Conservation (phyloP, 2,329 filamentous ascomycete genomes). For the Cladosporium sp. region DNA sequence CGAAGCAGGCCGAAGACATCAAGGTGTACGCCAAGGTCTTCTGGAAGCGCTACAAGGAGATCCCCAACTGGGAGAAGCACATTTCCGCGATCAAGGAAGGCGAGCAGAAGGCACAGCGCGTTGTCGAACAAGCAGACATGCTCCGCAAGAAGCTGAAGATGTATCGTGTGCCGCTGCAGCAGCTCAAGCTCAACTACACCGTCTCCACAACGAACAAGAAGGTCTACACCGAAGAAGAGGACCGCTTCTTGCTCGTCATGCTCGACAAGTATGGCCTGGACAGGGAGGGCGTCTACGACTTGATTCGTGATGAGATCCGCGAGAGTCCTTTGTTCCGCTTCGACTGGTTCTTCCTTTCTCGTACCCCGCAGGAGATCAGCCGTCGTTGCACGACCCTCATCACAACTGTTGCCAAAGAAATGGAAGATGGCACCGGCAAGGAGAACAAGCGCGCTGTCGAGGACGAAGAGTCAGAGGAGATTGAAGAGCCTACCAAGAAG, state of each 20-base stretch:
- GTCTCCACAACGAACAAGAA: slow-evolving; percentile 99
- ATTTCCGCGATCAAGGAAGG: slow-evolving; percentile 88
- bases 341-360: slow-evolving; percentile 98
- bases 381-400: slow-evolving; percentile 91
- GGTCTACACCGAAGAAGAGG: slow-evolving; percentile 98
- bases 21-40: slow-evolving; percentile 92
- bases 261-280: slow-evolving; percentile 92
- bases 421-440: slow-evolving; percentile 65
- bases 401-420: slow-evolving; percentile 92
- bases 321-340: slow-evolving; percentile 95
- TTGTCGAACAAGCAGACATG: slow-evolving; percentile 90
- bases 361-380: slow-evolving; percentile 89
- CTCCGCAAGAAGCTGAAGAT: slow-evolving; percentile 92
- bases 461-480: slow-evolving; percentile 75
- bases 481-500: slow-evolving; percentile 85
- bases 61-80: slow-evolving; percentile 85
- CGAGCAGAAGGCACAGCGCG: slow-evolving; percentile 84
- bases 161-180: slow-evolving; percentile 95
- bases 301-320: slow-evolving; percentile 94
- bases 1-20: slow-evolving; percentile 82
- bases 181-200: slow-evolving; percentile 98
- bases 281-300: slow-evolving; percentile 84
- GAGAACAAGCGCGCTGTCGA: slow-evolving; percentile 73
- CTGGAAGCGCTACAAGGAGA: slow-evolving; percentile 92
- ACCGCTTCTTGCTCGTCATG: slow-evolving; percentile 90